phyloP scores from a whole-genome alignment of 306 rosid genomes.

The Trichosanthes cucumerina region DNA sequence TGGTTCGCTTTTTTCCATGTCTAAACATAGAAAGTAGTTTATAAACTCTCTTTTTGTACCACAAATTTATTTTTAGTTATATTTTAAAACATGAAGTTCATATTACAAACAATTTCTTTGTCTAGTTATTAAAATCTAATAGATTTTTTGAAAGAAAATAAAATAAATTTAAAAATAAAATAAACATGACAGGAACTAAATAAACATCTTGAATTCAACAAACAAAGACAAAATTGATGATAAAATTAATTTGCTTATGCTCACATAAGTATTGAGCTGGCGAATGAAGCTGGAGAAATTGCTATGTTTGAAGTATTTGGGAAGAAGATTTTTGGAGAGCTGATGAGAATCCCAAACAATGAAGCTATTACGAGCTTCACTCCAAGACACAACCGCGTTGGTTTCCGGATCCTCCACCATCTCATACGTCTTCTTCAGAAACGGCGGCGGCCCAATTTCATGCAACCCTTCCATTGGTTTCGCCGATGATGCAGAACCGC shows the following conservation, averaged over 20 bases:
- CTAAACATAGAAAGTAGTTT: background rate
- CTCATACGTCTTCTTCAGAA: conserved; percentile 68
- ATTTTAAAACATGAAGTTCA: too few species aligned
- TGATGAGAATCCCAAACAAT: conserved; percentile 77
- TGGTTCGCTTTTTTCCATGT: background rate
- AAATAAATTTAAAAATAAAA: too few species aligned
- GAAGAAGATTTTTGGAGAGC: conserved; percentile 59
- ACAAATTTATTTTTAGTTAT: background rate
- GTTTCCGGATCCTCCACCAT: conserved; percentile 86
- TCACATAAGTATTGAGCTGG: conserved; percentile 90
- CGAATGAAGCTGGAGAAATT: conserved; percentile 97
- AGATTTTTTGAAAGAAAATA: too few species aligned
- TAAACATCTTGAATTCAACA: background rate
- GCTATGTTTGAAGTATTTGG: conserved; percentile 71
- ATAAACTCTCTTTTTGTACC: background rate
- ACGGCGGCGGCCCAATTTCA: conserved; percentile 73
- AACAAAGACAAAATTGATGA: background rate
- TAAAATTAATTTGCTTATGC: background rate
- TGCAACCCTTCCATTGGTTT: conserved; percentile 68
- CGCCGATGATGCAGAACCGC: conserved; percentile 26
- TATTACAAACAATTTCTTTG: too few species aligned
- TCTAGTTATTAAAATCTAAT: background rate
- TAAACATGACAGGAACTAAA: too few species aligned
- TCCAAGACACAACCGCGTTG: conserved; percentile 77
- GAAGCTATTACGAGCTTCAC: conserved; percentile 46